Percentiles rank a stretch among this genome's conserved stretches.
Conservation (phyloP, 768 basidiomycete species). For the Macrolepiota dolichaula region DNA sequence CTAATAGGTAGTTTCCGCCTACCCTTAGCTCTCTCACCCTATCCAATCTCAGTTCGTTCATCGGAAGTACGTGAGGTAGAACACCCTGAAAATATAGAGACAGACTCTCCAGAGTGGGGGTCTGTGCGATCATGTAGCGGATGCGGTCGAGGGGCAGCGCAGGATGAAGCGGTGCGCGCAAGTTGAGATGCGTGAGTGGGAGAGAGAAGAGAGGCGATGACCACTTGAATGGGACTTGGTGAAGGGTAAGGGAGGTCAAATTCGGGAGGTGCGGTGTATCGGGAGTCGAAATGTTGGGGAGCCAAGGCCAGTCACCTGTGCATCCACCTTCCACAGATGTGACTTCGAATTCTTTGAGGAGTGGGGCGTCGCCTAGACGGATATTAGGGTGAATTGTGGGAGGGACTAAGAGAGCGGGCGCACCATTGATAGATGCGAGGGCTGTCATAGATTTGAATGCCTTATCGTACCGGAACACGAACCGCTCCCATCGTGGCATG, state of each 20-base stretch:
- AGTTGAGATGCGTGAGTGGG: conserved; percentile 53
- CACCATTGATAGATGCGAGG: conserved; percentile 70
- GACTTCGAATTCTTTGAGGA: conserved; percentile 74
- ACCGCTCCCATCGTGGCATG: conserved; percentile 80
- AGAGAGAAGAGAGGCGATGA: conserved; percentile 65
- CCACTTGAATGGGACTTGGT: conserved; percentile 76
- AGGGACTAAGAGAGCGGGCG: conserved; percentile 19
- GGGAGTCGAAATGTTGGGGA: conserved; percentile 43
- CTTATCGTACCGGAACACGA: conserved; percentile 77
- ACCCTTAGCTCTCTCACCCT: conserved; percentile 53
- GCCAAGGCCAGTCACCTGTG: conserved; percentile 72
- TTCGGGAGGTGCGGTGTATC: conserved; percentile 37
- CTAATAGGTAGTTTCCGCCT: conserved; percentile 66
- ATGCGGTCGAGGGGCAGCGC: conserved; percentile 68
- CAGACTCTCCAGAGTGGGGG: conserved; percentile 52
- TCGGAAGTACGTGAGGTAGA: conserved; percentile 59
- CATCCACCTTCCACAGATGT: conserved; percentile 64
- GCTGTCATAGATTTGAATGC: conserved; percentile 73
- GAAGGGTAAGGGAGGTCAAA: conserved; percentile 57
- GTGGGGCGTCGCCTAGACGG: conserved; percentile 61
- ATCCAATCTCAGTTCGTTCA: conserved; percentile 49
- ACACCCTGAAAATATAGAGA: conserved; percentile 62
- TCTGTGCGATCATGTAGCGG: conserved; percentile 59
- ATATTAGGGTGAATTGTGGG: conserved; percentile 11
- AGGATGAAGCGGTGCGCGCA: conserved; percentile 62